Percentiles rank a stretch among this genome's conserved stretches.
These are phyloP conservation scores for Aphanomyces invadans DNA, from an alignment of 352 stramenopile species.

Conservation along the genomic window DNA sequence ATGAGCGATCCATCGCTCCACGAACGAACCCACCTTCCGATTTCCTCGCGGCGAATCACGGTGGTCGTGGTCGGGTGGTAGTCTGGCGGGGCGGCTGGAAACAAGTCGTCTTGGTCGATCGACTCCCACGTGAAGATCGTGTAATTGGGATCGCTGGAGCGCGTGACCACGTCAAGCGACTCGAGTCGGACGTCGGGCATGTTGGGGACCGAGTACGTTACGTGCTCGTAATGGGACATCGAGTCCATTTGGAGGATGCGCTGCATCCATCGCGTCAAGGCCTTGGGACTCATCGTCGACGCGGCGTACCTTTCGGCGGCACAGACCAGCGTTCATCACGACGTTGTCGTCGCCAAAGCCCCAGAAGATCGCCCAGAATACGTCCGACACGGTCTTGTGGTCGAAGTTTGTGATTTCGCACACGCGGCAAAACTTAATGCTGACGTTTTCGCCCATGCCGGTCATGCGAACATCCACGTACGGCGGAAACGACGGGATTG, in stretches of 20 bases:
- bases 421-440: slow-evolving; percentile 24
- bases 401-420: slow-evolving; percentile 25
- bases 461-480: slow-evolving; percentile 25
- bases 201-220: slow-evolving; percentile 20
- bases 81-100: not conserved
- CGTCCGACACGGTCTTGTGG: slow-evolving; percentile 21
- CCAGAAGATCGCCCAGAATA: slow-evolving; percentile 22
- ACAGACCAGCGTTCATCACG: slow-evolving; percentile 12
- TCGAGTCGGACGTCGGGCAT: slow-evolving; percentile 20
- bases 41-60: slow-evolving; percentile 21
- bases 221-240: slow-evolving; percentile 19
- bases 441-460: slow-evolving; percentile 19
- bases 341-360: slow-evolving; percentile 8
- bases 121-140: slow-evolving; percentile 25
- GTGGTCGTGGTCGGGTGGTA: not conserved
- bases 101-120: slow-evolving; percentile 14
- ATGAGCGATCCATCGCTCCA: not conserved
- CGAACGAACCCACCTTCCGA: slow-evolving; percentile 1
- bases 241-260: not conserved
- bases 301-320: slow-evolving; percentile 18
- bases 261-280: not conserved
- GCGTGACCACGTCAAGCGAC: slow-evolving; percentile 19
- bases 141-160: not conserved
- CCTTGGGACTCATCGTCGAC: not conserved
- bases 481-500: slow-evolving; percentile 18